Conservation (phyloP, 192 early-diverging fungal species). For the Backusella psychrophila region DNA sequence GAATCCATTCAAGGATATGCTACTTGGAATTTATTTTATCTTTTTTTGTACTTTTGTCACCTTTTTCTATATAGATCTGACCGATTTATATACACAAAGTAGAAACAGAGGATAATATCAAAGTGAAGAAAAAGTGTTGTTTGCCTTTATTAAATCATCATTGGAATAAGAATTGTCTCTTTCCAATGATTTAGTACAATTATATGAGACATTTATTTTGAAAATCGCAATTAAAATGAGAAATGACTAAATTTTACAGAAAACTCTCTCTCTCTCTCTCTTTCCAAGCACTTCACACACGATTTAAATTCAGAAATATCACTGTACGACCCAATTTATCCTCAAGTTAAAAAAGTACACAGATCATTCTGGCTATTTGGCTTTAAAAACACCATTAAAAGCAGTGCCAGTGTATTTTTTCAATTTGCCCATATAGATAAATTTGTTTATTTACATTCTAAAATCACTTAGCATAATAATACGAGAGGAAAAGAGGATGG, state of each 20-base stretch:
- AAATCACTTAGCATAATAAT: background rate
- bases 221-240: background rate
- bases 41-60: background rate
- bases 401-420: background rate
- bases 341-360: background rate
- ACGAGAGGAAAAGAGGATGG: background rate
- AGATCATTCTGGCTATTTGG: background rate
- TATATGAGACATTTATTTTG: background rate
- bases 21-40: background rate
- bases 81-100: too few relatives aligned
- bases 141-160: too few relatives aligned
- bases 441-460: background rate
- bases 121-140: too few relatives aligned
- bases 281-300: background rate
- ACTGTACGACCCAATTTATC: background rate
- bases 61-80: too few relatives aligned
- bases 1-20: too few relatives aligned
- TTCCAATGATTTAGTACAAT: too few relatives aligned
- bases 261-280: background rate
- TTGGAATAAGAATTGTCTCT: too few relatives aligned
- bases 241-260: background rate
- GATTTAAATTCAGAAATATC: background rate
- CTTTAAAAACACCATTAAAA: too few relatives aligned
- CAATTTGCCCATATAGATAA: too few relatives aligned
- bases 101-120: too few relatives aligned